phyloP scores from a whole-genome alignment of 139 green algal genomes.

The Coelastrella sp. region DNA sequence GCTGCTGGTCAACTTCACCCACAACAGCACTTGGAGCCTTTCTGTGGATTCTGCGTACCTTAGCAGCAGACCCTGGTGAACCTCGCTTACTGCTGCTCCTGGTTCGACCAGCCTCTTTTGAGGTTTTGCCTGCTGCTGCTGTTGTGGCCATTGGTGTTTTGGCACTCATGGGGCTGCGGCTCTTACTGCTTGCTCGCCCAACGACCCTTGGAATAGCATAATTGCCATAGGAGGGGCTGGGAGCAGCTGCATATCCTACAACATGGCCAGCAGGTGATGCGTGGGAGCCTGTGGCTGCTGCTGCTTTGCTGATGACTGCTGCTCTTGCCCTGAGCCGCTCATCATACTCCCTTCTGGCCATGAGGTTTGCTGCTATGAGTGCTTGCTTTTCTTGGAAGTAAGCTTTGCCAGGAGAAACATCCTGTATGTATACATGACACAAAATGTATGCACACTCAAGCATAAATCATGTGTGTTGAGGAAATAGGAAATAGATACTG shows the following conservation, averaged over 20 bases:
- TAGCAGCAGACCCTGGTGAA: not conserved
- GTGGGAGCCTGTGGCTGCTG: not conserved
- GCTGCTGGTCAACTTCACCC: too few species aligned
- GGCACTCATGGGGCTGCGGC: not conserved
- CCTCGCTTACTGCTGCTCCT: too few species aligned
- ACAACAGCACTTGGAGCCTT: not conserved
- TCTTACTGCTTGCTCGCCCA: not conserved
- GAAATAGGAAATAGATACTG: too few species aligned
- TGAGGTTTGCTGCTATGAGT: constrained; percentile 1
- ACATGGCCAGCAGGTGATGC: not conserved
- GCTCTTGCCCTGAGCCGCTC: not conserved
- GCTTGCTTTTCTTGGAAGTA: constrained; percentile 35
- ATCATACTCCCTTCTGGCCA: constrained; percentile 20
- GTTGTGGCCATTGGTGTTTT: not conserved
- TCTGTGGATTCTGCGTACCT: not conserved
- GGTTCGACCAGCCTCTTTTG: too few species aligned
- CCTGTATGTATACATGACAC: too few species aligned
- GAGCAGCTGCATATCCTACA: not conserved
- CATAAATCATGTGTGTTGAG: too few species aligned
- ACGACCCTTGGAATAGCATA: too few species aligned
- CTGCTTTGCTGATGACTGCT: not conserved
- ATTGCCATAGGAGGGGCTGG: not conserved
- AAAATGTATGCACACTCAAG: too few species aligned
- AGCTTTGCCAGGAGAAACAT: constrained; percentile 14
- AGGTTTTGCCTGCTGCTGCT: constrained; percentile 31